Evolutionary conservation across 768 basidiomycete species (phyloP), one percentile per base, ranked within the genome.

Genomic region (Boletellus sp.): DNA sequence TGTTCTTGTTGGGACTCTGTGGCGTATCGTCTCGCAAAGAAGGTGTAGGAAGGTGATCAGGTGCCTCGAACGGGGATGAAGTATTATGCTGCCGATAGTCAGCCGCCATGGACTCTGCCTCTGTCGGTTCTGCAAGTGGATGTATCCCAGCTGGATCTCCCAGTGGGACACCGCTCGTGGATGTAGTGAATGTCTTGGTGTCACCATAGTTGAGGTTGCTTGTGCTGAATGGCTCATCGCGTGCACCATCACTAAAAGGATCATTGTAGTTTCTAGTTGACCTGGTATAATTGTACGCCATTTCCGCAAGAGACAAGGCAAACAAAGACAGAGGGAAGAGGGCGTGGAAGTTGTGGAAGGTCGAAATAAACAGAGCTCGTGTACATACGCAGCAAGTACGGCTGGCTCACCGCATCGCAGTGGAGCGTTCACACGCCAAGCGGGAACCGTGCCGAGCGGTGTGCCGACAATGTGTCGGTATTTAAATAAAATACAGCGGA

Each of bases 211-310:
- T 49, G 39, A 57, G 39, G 24, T 36, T 47, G 40, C 31, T 51
- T 6, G 42, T 24, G 39, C 28, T 54, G 47, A 63, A 61, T 7
- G 66, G 65, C 6, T 60, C 59, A 38, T 61, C 54, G 26, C 50
- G 53, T 36, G 44, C 36, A 24, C 63, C 50, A 41, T 64, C 66
- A 42, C 57, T 54, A 37, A 68, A 68, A 16, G 63, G 61, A 45
- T 69, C 67, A 24, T 31, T 45, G 45, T 47, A 46, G 26, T 45
- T 50, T 56, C 39, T 35, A n/a, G 45, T 46, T 33, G 47, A 55
- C 44, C 50, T 28, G 38, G 34, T 45, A 31, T 49, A 31, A 46
- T 56, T 42, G 22, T 54, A 49, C 11, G 66, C 66, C 66, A 70
- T 68, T 35, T 42, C 46, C 56, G 28, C 53, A 52, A 59, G 65